These are phyloP conservation scores for Condylostoma magnum DNA, from an alignment of 169 alveolate genomes.

Conservation along the genomic window DNA sequence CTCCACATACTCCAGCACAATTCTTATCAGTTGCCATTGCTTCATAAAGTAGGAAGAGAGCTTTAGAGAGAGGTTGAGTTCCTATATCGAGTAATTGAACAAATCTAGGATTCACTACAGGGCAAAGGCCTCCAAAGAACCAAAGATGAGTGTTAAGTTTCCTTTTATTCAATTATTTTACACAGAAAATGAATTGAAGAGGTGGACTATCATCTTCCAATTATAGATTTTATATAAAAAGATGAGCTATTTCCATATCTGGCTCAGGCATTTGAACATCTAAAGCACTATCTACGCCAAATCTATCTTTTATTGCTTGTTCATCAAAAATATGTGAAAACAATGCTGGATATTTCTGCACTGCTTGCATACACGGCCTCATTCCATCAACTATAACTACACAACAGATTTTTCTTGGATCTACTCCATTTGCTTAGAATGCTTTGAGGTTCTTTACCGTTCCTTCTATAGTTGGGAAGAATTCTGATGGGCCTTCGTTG, in stretches of 20 bases:
- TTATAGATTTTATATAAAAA: too few relatives aligned
- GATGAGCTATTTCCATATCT: too few relatives aligned
- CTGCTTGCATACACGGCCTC: background rate
- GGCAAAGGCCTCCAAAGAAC: slow-evolving; percentile 11
- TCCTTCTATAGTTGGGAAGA: slow-evolving; percentile 10
- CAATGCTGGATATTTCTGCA: background rate
- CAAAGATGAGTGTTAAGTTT: slow-evolving; percentile 20
- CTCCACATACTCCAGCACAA: slow-evolving; percentile 26
- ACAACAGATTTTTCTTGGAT: background rate
- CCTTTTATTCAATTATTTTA: slow-evolving; percentile 4
- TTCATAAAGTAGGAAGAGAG: background rate
- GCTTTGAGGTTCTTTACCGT: background rate
- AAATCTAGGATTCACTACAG: background rate
- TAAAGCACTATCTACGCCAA: background rate
- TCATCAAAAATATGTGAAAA: slow-evolving; percentile 20
- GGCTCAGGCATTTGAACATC: too few relatives aligned
- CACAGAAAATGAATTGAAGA: slow-evolving; percentile 5
- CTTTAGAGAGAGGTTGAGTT: background rate
- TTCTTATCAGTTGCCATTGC: background rate
- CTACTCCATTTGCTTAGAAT: background rate
- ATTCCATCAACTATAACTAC: slow-evolving; percentile 33
- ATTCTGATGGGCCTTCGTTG: slow-evolving; percentile 7
- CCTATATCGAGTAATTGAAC: slow-evolving; percentile 12
- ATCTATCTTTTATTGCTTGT: background rate
- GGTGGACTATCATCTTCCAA: too few relatives aligned